Evolutionary conservation across 2,329 filamentous ascomycete genomes (phyloP).

Genomic region (Aspergillus persii): DNA sequence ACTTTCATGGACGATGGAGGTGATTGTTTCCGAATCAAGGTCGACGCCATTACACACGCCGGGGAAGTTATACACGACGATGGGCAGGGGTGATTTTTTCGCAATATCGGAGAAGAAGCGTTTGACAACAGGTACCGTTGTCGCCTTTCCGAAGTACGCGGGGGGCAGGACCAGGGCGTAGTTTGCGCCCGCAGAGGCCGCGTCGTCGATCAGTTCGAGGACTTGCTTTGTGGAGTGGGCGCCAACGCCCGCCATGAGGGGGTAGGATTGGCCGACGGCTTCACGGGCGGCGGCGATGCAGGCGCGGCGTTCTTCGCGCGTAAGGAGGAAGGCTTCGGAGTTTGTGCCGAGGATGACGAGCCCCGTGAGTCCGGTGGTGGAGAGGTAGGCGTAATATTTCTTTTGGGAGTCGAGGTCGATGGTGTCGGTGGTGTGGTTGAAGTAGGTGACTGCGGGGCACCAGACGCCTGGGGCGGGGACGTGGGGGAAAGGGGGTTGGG

Average conservation of each 20-base stretch:
- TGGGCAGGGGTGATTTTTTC: slow-evolving; percentile 51
- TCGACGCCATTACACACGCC: slow-evolving; percentile 67
- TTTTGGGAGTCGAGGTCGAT: slow-evolving; percentile 50
- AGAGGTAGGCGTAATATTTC: slow-evolving; percentile 54
- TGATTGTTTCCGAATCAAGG: slow-evolving; percentile 63
- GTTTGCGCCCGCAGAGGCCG: slow-evolving; percentile 59
- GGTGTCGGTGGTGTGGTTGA: slow-evolving; percentile 50
- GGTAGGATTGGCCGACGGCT: slow-evolving; percentile 54
- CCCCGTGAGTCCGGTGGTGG: slow-evolving; percentile 50
- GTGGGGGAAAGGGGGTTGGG: slow-evolving; percentile 16
- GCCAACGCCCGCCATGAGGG: slow-evolving; percentile 63
- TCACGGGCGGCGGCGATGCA: slow-evolving; percentile 57
- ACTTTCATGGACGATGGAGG: slow-evolving; percentile 50
- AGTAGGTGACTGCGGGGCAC: slow-evolving; percentile 56
- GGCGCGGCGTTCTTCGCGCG: slow-evolving; percentile 57
- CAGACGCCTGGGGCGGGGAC: slow-evolving; percentile 43
- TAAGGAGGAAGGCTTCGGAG: slow-evolving; percentile 57
- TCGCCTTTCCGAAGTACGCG: slow-evolving; percentile 65
- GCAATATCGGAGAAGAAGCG: slow-evolving; percentile 61
- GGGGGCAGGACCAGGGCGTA: slow-evolving; percentile 62
- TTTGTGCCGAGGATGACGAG: slow-evolving; percentile 57
- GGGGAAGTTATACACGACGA: slow-evolving; percentile 69
- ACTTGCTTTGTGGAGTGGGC: slow-evolving; percentile 65
- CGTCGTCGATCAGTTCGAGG: slow-evolving; percentile 59
- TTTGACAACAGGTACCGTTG: slow-evolving; percentile 56